These are phyloP conservation scores for Chloridella minuta DNA, from an alignment of 352 stramenopile genomes.

Conservation along the genomic window DNA sequence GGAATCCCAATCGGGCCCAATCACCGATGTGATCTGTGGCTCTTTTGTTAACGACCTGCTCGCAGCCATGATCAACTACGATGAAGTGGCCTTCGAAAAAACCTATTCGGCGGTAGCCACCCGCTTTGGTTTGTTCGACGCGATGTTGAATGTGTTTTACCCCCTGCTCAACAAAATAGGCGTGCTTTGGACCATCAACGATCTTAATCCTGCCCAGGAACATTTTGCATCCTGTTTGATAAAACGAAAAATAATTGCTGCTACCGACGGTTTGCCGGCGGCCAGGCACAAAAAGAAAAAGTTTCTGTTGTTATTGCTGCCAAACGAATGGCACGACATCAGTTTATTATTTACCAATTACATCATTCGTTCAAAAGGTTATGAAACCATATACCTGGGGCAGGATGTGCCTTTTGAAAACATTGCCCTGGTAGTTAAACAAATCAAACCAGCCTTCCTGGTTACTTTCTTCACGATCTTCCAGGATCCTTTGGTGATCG, in stretches of 20 bases:
- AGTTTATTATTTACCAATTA: neutral
- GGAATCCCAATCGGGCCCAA: too few species aligned
- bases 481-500: too few species aligned
- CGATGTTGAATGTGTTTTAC: neutral
- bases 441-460: neutral
- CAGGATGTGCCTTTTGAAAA: neutral
- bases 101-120: neutral
- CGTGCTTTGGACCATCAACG: neutral
- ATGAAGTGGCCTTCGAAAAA: neutral
- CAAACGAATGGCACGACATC: neutral
- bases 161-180: neutral
- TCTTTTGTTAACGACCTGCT: neutral
- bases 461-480: neutral
- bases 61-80: neutral
- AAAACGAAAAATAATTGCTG: neutral
- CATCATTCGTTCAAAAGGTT: neutral
- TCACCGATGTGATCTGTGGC: neutral
- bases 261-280: neutral
- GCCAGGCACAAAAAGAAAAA: neutral
- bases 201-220: neutral
- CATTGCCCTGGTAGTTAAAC: neutral
- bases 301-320: neutral
- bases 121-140: neutral
- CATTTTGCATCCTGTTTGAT: neutral
- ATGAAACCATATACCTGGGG: neutral